These are phyloP conservation scores for Trebouxia sp. DNA, from an alignment of 139 green algal genomes.

Conservation along the genomic window DNA sequence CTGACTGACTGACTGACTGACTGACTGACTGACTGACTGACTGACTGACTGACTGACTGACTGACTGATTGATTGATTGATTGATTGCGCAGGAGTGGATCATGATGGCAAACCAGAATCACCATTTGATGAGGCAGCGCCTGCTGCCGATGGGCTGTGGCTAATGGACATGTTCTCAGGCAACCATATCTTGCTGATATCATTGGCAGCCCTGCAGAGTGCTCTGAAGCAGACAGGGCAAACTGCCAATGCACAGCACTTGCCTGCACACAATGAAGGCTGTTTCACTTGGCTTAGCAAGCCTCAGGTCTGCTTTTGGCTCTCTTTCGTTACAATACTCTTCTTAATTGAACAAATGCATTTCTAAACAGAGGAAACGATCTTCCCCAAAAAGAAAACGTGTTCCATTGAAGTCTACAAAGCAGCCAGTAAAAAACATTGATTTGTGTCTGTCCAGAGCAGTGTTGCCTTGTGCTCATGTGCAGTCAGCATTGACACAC, in stretches of 20 bases:
- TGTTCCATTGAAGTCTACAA: too few species aligned
- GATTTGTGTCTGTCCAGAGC: too few species aligned
- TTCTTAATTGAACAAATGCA: not conserved
- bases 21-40: too few species aligned
- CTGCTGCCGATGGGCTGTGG: not conserved
- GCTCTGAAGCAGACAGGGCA: not conserved
- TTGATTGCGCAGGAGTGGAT: not conserved
- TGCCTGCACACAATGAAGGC: not conserved
- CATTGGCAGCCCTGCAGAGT: not conserved
- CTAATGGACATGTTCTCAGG: conserved; percentile 12
- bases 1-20: too few species aligned
- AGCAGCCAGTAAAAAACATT: too few species aligned
- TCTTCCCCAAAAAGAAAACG: too few species aligned
- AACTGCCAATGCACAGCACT: not conserved
- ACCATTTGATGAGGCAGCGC: not conserved
- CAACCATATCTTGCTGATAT: not conserved
- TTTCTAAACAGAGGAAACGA: not conserved
- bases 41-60: too few species aligned
- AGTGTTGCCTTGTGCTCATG: too few species aligned
- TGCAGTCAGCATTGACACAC: too few species aligned
- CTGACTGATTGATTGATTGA: not conserved
- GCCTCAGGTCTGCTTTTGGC: not conserved
- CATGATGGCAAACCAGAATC: not conserved
- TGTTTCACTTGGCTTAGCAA: conserved; percentile 6
- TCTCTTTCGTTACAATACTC: not conserved